These are phyloP conservation scores for Acanthamoeba lenticulata DNA, from an alignment of 208 protist genomes.

Conservation along the genomic window DNA sequence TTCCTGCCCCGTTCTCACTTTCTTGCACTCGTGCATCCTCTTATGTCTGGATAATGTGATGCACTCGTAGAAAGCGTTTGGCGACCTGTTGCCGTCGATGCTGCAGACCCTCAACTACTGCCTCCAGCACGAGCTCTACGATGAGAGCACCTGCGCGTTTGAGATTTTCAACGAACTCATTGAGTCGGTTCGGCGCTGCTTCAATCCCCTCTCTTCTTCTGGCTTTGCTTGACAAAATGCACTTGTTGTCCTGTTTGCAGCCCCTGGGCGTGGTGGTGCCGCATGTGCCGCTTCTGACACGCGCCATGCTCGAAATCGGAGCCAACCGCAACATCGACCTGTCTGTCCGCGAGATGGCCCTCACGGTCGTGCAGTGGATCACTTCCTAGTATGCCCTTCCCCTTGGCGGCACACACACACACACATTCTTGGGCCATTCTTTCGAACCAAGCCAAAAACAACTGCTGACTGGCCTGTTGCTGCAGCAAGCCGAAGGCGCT, in stretches of 20 bases:
- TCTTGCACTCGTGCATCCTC: background rate
- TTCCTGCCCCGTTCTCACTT: too few relatives aligned
- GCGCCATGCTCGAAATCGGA: constrained; percentile 58
- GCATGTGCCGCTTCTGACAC: background rate
- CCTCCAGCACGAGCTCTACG: constrained; percentile 31
- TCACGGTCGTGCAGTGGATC: constrained; percentile 61
- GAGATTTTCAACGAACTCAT: constrained; percentile 60
- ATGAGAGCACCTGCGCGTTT: background rate
- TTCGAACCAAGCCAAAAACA: too few relatives aligned
- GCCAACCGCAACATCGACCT: constrained; percentile 59
- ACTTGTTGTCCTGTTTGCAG: background rate
- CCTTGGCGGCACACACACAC: background rate
- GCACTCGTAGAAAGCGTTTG: background rate
- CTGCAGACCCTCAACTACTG: constrained; percentile 19
- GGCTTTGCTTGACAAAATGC: background rate
- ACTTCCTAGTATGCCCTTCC: background rate
- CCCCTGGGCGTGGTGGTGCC: constrained; percentile 29
- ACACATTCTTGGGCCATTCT: too few relatives aligned
- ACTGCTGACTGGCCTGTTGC: background rate
- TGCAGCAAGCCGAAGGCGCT: constrained; percentile 63
- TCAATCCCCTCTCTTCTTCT: background rate
- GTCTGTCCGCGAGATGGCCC: constrained; percentile 1
- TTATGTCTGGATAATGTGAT: background rate
- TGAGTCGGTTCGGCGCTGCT: background rate
- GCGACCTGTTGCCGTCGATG: constrained; percentile 31